phyloP scores from a whole-genome alignment of 768 basidiomycete genomes.

The Lactifluus pinguis region DNA sequence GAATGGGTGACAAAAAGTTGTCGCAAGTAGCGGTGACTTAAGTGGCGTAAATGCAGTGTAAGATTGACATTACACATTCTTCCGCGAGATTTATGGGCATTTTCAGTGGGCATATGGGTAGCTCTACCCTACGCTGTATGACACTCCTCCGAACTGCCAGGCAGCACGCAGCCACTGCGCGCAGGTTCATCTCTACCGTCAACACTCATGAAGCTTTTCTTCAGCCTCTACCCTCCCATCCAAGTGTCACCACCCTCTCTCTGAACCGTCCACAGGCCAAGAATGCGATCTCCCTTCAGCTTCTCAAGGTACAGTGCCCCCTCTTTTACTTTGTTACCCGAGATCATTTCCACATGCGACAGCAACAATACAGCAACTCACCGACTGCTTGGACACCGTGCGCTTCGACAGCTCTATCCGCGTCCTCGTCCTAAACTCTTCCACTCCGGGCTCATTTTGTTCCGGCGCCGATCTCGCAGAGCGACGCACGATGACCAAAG shows the following conservation, averaged over 20 bases:
- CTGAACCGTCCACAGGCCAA: slow-evolving; percentile 16
- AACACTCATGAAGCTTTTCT: slow-evolving; percentile 17
- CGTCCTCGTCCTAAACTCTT: slow-evolving; percentile 75
- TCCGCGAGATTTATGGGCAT: background rate
- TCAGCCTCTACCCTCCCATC: slow-evolving; percentile 3
- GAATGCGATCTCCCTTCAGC: slow-evolving; percentile 18
- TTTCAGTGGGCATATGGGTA: background rate
- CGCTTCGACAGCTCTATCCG: slow-evolving; percentile 53
- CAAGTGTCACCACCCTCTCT: slow-evolving; percentile 13
- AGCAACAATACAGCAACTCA: slow-evolving; percentile 7
- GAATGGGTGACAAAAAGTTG: too few relatives aligned
- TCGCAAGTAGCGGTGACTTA: background rate
- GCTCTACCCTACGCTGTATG: background rate
- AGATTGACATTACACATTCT: too few relatives aligned
- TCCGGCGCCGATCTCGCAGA: slow-evolving; percentile 88
- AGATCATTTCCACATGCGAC: background rate
- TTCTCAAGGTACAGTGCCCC: slow-evolving; percentile 12
- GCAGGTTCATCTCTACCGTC: slow-evolving; percentile 1
- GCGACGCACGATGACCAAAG: slow-evolving; percentile 69
- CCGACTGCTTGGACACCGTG: slow-evolving; percentile 6
- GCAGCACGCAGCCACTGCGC: background rate
- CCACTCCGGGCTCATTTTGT: slow-evolving; percentile 74
- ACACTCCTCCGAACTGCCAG: background rate
- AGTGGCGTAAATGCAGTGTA: background rate
- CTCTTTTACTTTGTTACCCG: background rate